phyloP scores from a whole-genome alignment of 495 filamentous ascomycete species.

The Bryoglossum gracile region DNA sequence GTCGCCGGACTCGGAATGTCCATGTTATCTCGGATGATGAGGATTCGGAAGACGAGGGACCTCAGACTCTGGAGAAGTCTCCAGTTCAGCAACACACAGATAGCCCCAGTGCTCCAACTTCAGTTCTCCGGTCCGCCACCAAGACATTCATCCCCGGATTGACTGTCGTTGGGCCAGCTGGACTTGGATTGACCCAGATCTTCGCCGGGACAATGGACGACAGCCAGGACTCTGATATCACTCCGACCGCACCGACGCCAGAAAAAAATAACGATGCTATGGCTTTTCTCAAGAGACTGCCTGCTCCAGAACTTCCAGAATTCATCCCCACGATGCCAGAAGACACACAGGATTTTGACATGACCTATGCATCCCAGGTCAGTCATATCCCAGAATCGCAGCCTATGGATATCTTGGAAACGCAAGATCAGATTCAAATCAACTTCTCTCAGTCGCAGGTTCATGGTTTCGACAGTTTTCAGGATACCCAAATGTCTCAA shows the following conservation, averaged over 20 bases:
- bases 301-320: constrained; percentile 44
- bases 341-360: constrained; percentile 50
- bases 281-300: constrained; percentile 42
- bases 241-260: not conserved
- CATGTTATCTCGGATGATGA: constrained; percentile 50
- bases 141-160: constrained; percentile 55
- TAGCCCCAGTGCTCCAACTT: constrained; percentile 43
- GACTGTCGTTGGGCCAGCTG: constrained; percentile 45
- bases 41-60: constrained; percentile 62
- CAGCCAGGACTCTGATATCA: constrained; percentile 18
- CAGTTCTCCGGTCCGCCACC: constrained; percentile 47
- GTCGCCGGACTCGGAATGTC: constrained; percentile 28
- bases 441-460: constrained; percentile 47
- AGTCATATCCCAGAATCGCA: constrained; percentile 31
- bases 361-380: constrained; percentile 51
- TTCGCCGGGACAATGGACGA: constrained; percentile 89
- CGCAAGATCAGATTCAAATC: constrained; percentile 40
- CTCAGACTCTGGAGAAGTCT: constrained; percentile 37
- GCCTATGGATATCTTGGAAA: constrained; percentile 9
- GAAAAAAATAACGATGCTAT: constrained; percentile 30
- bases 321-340: constrained; percentile 38
- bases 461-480: constrained; percentile 43
- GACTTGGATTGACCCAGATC: constrained; percentile 77
- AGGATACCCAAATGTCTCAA: constrained; percentile 49
- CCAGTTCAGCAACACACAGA: constrained; percentile 22